Evolutionary conservation across 2,329 filamentous ascomycete species (phyloP), one percentile per base, ranked within the genome.

Genomic region (Aspergillus sp.): DNA sequence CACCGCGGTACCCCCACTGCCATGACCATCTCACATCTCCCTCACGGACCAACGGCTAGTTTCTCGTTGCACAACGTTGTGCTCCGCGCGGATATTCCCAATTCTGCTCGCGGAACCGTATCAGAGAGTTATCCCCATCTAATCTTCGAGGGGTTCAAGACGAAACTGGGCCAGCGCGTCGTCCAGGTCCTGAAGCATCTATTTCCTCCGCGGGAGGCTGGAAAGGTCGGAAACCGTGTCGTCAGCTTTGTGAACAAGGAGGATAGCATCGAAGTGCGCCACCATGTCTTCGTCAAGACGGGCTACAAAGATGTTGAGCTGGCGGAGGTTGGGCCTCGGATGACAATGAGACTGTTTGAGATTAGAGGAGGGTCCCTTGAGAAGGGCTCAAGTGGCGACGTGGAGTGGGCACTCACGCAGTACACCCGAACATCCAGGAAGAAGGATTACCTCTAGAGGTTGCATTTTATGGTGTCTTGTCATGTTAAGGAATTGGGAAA

Each of bases 271-370:
- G 94, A 99, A 78, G 91, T 99, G 50, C 87, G 95, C 4, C 92
- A 96, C 76, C 90, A 93, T 75, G 93, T 99, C 2, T 99, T 97
- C 74, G 94, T 99, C 19, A 89, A 91, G 75, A 98, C 95, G 0
- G 90, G 91, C 0, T 95, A 94, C 73, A 89, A 96, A 73, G 91
- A 90, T 61, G 92, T 98, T 3, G 93, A 96, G 77, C 79, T 97
- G 69, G 89, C 91, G 15, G 93, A 97, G 76, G 92, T 96, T 54
- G 93, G 94, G 0, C 95, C 95, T 1, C 85, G 95, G 60, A 97
- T 98, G 92, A 97, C 93, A n/a, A 95, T 98, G 92, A 85, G 92
- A 68, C 82, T 93, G 57, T 99, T 98, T 74, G 92, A 98, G 80
- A 97, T 99, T 64, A 85, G 93, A 51, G 90, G 89, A 57, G 94